Evolutionary conservation across 305 asterid genomes (phyloP), one percentile per base, ranked within the genome.

Genomic region (Fraxinus sp.): DNA sequence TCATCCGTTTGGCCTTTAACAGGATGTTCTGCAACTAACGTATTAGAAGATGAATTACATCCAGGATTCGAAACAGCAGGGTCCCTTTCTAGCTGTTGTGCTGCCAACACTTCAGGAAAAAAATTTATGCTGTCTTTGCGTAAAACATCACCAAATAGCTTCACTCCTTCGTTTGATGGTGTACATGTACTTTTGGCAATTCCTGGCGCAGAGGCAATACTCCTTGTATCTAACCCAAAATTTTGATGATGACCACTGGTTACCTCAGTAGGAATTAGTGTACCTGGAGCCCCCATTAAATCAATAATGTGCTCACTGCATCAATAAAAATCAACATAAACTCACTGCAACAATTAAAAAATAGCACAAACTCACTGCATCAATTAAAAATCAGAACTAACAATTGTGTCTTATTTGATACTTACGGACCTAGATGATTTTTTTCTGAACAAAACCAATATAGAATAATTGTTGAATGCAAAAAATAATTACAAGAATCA

Each of bases 241-340:
- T 81, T 91, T 85, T 84, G 97, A 83, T 87, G 90, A 85, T 84
- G 96, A 80, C 90, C 87, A 86, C 90, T 89, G 35, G 99, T 93
- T 30, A 90, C 88, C 90, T 96, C 99, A 35, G 93, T 84, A 35
- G 99, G 99, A 84, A 96, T 96, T 84, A 96, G 94, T 44, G 97
- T 87, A 82, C 98, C 99, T 18, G 98, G 99, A 87, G 98, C 98
- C 86, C 98, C 98, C 99, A 96, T 96, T 82, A 94, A 92, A 88
- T 95, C 99, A 86, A 95, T 92, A 82, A 95, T 95, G 85, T 89
- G 92, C 92, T 95, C 99, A 72, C 99, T 95, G 98, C 94, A 92
- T 77, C 79, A 82, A 83, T 24, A 33, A 83, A 36, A 79, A 74
- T 32, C 32, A 62, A 7, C 30, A 62, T 18, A 62, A 62, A 62